Evolutionary conservation across 2,329 filamentous ascomycete genomes (phyloP), one percentile per base, ranked within the genome.

Genomic region (Claviceps sp.): DNA sequence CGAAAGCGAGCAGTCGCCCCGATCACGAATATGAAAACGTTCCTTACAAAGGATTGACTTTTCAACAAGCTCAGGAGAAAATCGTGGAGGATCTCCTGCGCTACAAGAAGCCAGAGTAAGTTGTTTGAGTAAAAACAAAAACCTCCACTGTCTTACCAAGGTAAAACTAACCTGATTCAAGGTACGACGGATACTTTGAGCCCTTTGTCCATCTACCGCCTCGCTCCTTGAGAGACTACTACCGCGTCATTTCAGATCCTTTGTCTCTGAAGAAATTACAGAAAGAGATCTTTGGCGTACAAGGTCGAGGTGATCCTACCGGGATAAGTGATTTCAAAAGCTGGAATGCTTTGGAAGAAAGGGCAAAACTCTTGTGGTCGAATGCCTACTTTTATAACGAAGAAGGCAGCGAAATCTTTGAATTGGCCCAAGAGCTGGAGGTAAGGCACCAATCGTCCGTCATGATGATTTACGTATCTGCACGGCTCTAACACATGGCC

Each of bases 341-440:
- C 49, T 96, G 90, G 90, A 77, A 82, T 52, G 77, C 82, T 1
- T 88, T 95, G 58, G 88, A 89, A 64, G 82, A 89, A 51, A 86
- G 87, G 61, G 76, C 87, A 13, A 86, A 82, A 60, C 76, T 87
- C 50, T 82, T 96, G 44, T 96, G 90, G 90, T 78, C 77, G 48
- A 96, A 96, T 66, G 89, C 89, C 0, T 85, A 82, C 61, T 84
- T 84, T 54, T 96, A 91, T 72, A 96, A 96, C 59, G 88, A 95
- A 65, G 89, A 95, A 62, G 87, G 85, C 4, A 95, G 90, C 61
- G 85, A 89, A 16, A 90, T 95, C 50, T 88, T 83, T 57, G 74
- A 79, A 22, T 73, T 93, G 55, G 88, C 89, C 0, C 79, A 82
- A 48, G 82, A 93, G 54, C 78, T 96, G 6, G 84, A 94, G 79